phyloP scores from a whole-genome alignment of 345 rosid genomes.

The Pelargonium nanum region DNA sequence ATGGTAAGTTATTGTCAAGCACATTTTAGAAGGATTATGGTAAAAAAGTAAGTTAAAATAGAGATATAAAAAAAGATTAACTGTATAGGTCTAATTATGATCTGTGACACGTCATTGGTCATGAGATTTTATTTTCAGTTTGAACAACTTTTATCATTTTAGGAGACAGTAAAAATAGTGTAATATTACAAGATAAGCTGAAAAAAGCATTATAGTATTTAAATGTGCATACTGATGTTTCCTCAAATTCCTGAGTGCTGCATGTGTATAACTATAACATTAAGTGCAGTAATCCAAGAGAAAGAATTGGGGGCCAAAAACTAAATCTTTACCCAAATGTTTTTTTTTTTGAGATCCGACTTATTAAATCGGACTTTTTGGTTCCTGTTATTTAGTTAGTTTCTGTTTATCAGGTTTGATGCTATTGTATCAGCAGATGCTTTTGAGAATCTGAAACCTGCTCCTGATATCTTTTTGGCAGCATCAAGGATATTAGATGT shows the following conservation, averaged over 20 bases:
- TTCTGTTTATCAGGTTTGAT: slow-evolving; percentile 59
- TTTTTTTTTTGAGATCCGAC: background rate
- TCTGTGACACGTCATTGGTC: too few species aligned
- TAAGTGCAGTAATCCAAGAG: too few species aligned
- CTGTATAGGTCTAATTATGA: too few species aligned
- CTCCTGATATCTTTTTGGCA: slow-evolving; percentile 93
- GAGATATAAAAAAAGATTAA: background rate
- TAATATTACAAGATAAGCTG: too few species aligned
- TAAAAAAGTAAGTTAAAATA: background rate
- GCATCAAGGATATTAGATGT: slow-evolving; percentile 82
- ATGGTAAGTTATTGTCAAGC: too few species aligned
- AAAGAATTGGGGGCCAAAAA: background rate
- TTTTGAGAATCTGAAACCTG: slow-evolving; percentile 93
- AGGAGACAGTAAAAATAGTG: too few species aligned
- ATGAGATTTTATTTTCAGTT: too few species aligned
- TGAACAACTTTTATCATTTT: background rate
- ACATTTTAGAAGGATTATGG: too few species aligned
- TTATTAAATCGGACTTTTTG: background rate
- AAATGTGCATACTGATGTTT: background rate
- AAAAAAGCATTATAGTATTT: background rate
- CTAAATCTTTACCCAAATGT: too few species aligned
- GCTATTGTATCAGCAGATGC: slow-evolving; percentile 97
- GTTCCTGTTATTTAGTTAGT: slow-evolving; percentile 10
- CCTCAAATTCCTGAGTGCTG: background rate
- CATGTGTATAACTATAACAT: background rate